These are phyloP conservation scores for Fusarium sp. DNA, from an alignment of 2,329 filamentous ascomycete genomes.

Conservation along the genomic window DNA sequence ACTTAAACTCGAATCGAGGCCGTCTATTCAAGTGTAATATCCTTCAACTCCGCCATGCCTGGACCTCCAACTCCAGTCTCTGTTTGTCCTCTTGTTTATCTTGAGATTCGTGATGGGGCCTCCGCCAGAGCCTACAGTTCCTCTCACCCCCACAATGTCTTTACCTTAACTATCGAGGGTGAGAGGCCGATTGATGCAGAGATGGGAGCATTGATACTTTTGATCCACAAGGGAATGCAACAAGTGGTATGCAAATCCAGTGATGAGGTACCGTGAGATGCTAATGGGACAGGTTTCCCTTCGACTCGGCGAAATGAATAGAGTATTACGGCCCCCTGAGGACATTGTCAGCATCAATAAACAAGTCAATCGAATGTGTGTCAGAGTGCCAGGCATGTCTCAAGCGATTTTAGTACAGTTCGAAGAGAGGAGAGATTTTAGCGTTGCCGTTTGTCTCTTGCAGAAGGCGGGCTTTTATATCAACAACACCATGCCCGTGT, in stretches of 20 bases:
- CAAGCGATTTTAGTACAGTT: conserved; percentile 49
- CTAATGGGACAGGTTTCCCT: conserved; percentile 47
- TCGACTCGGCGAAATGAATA: conserved; percentile 47
- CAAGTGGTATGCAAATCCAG: conserved; percentile 43
- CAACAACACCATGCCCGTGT: conserved; percentile 27
- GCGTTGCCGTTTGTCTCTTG: conserved; percentile 50
- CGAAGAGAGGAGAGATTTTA: conserved; percentile 51
- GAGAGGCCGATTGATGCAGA: conserved; percentile 33
- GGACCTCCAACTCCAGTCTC: conserved; percentile 49
- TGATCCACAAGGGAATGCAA: conserved; percentile 43
- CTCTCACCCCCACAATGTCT: conserved; percentile 28
- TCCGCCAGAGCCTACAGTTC: conserved; percentile 43
- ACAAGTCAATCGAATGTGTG: conserved; percentile 36
- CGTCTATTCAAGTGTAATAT: neutral
- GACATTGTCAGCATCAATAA: conserved; percentile 45
- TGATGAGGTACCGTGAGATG: neutral
- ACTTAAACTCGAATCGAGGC: neutral
- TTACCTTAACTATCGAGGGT: conserved; percentile 50
- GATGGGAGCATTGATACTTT: conserved; percentile 43
- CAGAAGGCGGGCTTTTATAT: conserved; percentile 50
- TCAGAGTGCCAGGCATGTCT: conserved; percentile 45
- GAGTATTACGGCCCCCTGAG: conserved; percentile 3
- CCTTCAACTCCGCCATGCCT: conserved; percentile 40
- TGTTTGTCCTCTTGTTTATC: conserved; percentile 47
- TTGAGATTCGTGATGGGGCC: conserved; percentile 48